Conservation (phyloP, 2,329 filamentous ascomycete genomes). For the Exserohilum turcica region DNA sequence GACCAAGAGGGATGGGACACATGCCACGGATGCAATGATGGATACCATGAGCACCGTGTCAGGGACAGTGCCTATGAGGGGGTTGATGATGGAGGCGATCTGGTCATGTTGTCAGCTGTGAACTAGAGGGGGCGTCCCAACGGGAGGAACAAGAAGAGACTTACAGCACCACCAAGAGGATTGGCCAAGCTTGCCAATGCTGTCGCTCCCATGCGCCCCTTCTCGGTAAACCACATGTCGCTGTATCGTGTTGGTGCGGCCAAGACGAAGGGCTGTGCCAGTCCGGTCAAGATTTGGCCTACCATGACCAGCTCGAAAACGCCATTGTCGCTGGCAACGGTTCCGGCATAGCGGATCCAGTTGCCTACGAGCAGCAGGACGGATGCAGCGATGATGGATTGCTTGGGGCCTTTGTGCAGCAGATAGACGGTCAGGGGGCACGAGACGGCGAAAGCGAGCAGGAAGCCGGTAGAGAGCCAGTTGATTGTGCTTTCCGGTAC, state of each 20-base stretch:
- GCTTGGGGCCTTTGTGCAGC: constrained; percentile 79
- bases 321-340: constrained; percentile 58
- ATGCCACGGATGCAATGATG: constrained; percentile 74
- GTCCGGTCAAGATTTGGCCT: constrained; percentile 86
- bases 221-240: constrained; percentile 90
- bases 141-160: constrained; percentile 17
- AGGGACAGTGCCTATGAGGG: constrained; percentile 76
- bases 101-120: constrained; percentile 19
- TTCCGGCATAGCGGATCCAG: constrained; percentile 86
- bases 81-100: constrained; percentile 79
- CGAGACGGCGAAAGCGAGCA: constrained; percentile 79
- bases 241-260: constrained; percentile 88
- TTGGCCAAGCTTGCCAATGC: constrained; percentile 85
- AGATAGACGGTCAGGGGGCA: constrained; percentile 74
- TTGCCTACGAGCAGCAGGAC: constrained; percentile 79
- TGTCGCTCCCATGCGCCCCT: constrained; percentile 83
- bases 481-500: constrained; percentile 80
- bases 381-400: constrained; percentile 74
- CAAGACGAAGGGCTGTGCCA: constrained; percentile 91
- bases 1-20: constrained; percentile 80
- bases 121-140: not conserved
- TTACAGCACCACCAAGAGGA: constrained; percentile 82
- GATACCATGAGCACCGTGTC: constrained; percentile 83
- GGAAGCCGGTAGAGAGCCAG: constrained; percentile 87
- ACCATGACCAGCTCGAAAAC: constrained; percentile 81